Percentiles rank a stretch among this genome's conserved stretches.
phyloP scores from a whole-genome alignment of 164 flowering plant genomes.

The Umbellularia californica region DNA sequence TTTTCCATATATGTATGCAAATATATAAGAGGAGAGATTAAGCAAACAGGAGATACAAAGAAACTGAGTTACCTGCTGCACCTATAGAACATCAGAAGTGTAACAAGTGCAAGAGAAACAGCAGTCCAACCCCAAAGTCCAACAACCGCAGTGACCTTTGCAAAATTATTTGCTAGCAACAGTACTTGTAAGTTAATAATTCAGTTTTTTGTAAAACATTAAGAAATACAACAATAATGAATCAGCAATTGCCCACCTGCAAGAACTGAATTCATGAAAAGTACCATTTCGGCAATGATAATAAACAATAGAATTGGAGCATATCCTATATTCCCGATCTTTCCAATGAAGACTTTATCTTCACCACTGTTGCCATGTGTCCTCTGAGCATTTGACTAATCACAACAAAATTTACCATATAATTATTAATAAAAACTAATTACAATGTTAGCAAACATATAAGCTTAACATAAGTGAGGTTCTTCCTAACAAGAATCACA shows the following conservation, averaged over 20 bases:
- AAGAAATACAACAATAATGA: background rate
- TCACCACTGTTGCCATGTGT: conserved; percentile 31
- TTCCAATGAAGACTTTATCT: conserved; percentile 42
- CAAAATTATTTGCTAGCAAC: conserved; percentile 57
- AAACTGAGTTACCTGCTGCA: conserved; percentile 67
- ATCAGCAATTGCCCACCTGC: conserved; percentile 40
- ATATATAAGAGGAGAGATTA: background rate
- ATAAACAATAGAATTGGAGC: conserved; percentile 65
- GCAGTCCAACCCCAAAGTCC: conserved; percentile 94
- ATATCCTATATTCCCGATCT: conserved; percentile 48
- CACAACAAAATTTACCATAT: conserved; percentile 13
- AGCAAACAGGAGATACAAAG: background rate
- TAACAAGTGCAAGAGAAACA: conserved; percentile 54
- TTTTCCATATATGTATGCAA: background rate
- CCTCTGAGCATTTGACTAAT: conserved; percentile 66
- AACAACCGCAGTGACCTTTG: conserved; percentile 80
- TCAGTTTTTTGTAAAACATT: conserved; percentile 7
- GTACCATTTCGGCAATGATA: conserved; percentile 37
- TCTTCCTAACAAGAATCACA: too few relatives aligned
- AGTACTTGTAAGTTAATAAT: conserved; percentile 4
- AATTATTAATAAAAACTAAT: conserved; percentile 3
- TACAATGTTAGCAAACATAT: too few relatives aligned
- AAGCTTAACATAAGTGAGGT: too few relatives aligned
- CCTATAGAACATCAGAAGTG: conserved; percentile 69
- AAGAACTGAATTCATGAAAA: conserved; percentile 79